phyloP scores from a whole-genome alignment of 1,284 basidiomycete species.

The Apiotrichum brassicae region DNA sequence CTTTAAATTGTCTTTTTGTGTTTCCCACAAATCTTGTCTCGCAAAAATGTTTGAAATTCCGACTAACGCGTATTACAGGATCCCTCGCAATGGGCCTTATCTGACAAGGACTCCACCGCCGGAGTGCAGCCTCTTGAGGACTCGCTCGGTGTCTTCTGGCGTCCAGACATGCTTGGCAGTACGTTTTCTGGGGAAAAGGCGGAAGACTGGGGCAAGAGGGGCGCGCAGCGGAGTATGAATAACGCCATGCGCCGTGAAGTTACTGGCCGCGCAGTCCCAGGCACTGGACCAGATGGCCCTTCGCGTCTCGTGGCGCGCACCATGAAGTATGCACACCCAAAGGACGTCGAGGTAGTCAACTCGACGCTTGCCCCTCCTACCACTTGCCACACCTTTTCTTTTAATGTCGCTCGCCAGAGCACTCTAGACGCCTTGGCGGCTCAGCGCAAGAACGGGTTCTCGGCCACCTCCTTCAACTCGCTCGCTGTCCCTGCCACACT shows the following conservation, averaged over 20 bases:
- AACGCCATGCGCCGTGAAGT: conserved; percentile 28
- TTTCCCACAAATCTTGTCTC: too few species aligned
- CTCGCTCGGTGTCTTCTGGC: conserved; percentile 86
- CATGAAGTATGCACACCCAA: conserved; percentile 60
- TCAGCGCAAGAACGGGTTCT: conserved; percentile 48
- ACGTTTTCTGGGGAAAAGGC: conserved; percentile 64
- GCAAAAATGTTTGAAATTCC: too few species aligned
- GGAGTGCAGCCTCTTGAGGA: conserved; percentile 79
- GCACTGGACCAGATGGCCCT: conserved; percentile 36
- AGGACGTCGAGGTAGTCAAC: conserved; percentile 74
- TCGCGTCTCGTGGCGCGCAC: conserved; percentile 78
- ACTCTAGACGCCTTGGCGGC: conserved; percentile 26
- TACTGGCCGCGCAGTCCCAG: conserved; percentile 50
- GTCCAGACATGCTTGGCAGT: conserved; percentile 85
- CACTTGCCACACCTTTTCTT: conserved; percentile 88
- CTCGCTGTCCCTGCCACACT: conserved; percentile 38
- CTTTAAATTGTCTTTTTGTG: too few species aligned
- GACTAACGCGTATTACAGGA: too few species aligned
- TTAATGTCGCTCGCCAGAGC: conserved; percentile 48
- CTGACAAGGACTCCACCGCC: conserved; percentile 76
- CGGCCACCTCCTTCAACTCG: conserved; percentile 6
- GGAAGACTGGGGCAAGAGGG: conserved; percentile 18
- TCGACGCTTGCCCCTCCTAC: conserved; percentile 84
- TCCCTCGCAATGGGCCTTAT: conserved; percentile 67
- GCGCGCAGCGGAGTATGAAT: conserved; percentile 20